A percentile compares a stretch with the other conserved stretches of the same genome.
These are phyloP conservation scores for Fusarium hainanense DNA, from an alignment of 2,329 filamentous ascomycete species.

Conservation along the genomic window DNA sequence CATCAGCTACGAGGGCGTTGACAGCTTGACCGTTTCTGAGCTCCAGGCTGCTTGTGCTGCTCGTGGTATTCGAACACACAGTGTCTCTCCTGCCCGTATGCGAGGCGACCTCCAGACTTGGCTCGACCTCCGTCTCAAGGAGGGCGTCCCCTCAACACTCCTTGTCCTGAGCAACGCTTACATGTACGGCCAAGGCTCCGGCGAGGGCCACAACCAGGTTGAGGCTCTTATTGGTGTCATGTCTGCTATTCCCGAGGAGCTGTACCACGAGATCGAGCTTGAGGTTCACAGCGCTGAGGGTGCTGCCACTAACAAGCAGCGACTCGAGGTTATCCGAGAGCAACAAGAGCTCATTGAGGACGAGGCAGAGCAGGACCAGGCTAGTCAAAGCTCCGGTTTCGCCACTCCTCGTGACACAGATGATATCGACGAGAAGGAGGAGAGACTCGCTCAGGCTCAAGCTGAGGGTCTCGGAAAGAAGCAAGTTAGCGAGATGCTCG, in stretches of 20 bases:
- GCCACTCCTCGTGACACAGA: slow-evolving; percentile 85
- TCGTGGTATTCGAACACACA: slow-evolving; percentile 91
- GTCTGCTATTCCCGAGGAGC: slow-evolving; percentile 93
- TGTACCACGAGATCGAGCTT: slow-evolving; percentile 99
- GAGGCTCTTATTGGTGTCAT: slow-evolving; percentile 92
- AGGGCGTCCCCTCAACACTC: slow-evolving; percentile 95
- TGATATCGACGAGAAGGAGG: slow-evolving; percentile 95
- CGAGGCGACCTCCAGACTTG: slow-evolving; percentile 92
- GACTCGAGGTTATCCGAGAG: slow-evolving; percentile 96
- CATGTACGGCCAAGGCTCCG: slow-evolving; percentile 91
- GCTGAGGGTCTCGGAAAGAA: slow-evolving; percentile 59
- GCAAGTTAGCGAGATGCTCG: slow-evolving; percentile 65
- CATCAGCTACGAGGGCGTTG: slow-evolving; percentile 93
- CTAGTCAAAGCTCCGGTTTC: slow-evolving; percentile 79
- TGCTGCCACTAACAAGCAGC: slow-evolving; percentile 98
- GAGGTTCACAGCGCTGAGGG: slow-evolving; percentile 98
- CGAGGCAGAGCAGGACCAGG: slow-evolving; percentile 90
- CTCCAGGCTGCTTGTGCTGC: slow-evolving; percentile 92
- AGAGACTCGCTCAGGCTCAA: slow-evolving; percentile 67
- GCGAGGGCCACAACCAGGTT: slow-evolving; percentile 89
- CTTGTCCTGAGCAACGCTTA: slow-evolving; percentile 97
- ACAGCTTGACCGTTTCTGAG: slow-evolving; percentile 91
- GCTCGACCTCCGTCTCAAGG: slow-evolving; percentile 91
- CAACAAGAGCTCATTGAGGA: slow-evolving; percentile 98
- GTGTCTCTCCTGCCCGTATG: slow-evolving; percentile 87